phyloP scores from a whole-genome alignment of 352 stramenopile species.

The Globisporangium iwayamae region DNA sequence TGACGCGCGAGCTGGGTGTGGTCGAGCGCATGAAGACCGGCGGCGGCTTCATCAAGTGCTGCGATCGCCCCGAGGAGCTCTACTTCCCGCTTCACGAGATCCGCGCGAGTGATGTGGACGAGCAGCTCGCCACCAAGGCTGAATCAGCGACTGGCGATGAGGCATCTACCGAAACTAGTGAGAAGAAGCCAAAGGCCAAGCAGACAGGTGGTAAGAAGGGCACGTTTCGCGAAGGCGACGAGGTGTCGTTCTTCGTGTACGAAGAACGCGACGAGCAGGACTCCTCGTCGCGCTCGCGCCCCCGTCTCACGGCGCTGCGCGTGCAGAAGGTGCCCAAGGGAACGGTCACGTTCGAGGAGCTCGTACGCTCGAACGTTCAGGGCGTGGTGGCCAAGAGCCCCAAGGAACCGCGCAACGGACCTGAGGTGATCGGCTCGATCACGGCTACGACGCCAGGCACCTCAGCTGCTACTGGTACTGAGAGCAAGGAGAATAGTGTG shows the following conservation, averaged over 20 bases:
- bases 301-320: slow-evolving; percentile 57
- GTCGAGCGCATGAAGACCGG: slow-evolving; percentile 57
- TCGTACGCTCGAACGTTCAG: slow-evolving; percentile 51
- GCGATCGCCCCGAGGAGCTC: slow-evolving; percentile 57
- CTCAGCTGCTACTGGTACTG: neutral
- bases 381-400: slow-evolving; percentile 58
- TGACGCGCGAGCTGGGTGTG: slow-evolving; percentile 56
- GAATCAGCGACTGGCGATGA: slow-evolving; percentile 6
- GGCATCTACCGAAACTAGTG: neutral
- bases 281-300: slow-evolving; percentile 18
- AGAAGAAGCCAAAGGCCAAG: slow-evolving; percentile 9
- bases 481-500: slow-evolving; percentile 9
- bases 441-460: slow-evolving; percentile 14
- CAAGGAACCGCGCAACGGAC: slow-evolving; percentile 60
- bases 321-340: slow-evolving; percentile 59
- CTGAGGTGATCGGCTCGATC: slow-evolving; percentile 60
- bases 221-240: slow-evolving; percentile 51
- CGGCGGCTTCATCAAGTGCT: slow-evolving; percentile 72
- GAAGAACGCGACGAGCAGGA: slow-evolving; percentile 56
- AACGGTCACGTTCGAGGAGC: slow-evolving; percentile 60
- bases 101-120: slow-evolving; percentile 20
- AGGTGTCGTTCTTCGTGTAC: slow-evolving; percentile 79
- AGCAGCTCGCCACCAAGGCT: slow-evolving; percentile 13
- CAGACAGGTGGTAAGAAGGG: slow-evolving; percentile 17
- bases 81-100: slow-evolving; percentile 75